Conservation (phyloP, 805 yeast species). For the Zygoascus biomembranicola region DNA sequence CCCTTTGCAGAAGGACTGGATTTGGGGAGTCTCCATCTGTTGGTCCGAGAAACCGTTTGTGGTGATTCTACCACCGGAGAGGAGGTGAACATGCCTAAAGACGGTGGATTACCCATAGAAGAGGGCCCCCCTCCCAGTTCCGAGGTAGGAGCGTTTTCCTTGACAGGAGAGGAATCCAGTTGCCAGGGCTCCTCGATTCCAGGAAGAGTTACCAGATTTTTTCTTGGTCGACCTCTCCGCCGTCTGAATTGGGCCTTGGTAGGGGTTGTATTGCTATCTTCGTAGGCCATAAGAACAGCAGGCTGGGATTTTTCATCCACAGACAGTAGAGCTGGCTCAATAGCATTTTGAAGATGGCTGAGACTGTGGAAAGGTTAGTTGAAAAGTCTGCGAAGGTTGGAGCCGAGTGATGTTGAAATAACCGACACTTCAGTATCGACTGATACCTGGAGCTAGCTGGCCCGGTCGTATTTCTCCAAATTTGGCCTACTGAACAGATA, state of each 20-base stretch:
- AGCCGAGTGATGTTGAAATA: no score
- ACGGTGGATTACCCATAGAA: conserved; percentile 3
- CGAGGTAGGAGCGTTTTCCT: background rate
- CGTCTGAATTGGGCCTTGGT: background rate
- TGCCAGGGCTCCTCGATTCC: conserved; percentile 3
- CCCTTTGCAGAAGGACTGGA: background rate
- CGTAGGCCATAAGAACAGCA: background rate
- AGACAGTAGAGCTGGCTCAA: background rate
- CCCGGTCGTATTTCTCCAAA: no score
- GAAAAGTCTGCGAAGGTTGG: no score
- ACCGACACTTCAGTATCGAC: no score
- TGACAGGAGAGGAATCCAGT: background rate
- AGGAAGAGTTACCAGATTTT: background rate
- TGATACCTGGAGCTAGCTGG: no score
- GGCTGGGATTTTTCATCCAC: background rate
- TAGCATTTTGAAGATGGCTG: background rate
- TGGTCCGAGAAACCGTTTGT: conserved; percentile 1
- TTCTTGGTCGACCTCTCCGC: background rate
- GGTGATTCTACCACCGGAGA: conserved; percentile 13
- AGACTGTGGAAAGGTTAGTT: background rate
- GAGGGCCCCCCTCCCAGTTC: background rate
- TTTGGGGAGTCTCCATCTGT: conserved; percentile 1
- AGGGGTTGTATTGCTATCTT: background rate
- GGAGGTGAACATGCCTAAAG: conserved; percentile 13
- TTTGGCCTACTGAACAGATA: no score